These are phyloP conservation scores for Serendipita vermifera DNA, from an alignment of 768 basidiomycete genomes.

Conservation along the genomic window DNA sequence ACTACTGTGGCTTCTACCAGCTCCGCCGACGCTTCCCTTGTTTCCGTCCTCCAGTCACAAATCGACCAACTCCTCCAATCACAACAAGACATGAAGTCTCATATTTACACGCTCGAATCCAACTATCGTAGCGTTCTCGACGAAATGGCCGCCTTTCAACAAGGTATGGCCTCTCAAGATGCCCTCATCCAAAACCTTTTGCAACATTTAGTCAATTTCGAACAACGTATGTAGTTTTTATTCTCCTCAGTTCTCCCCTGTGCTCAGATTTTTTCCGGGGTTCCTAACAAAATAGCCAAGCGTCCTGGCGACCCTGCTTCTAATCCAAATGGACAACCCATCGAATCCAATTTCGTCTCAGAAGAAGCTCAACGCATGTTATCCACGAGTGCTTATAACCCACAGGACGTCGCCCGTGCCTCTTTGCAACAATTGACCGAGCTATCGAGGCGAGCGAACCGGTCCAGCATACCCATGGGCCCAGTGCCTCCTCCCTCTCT, in stretches of 20 bases:
- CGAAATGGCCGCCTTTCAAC: constrained; percentile 61
- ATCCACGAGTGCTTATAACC: constrained; percentile 30
- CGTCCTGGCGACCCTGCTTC: too few relatives aligned
- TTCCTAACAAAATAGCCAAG: too few relatives aligned
- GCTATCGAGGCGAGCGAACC: constrained; percentile 48
- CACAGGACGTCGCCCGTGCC: constrained; percentile 50
- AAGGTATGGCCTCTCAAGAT: constrained; percentile 73
- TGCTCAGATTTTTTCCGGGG: constrained; percentile 10
- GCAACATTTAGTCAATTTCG: constrained; percentile 64
- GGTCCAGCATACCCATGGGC: constrained; percentile 9
- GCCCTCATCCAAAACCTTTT: constrained; percentile 69
- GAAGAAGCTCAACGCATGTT: constrained; percentile 42
- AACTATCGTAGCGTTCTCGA: constrained; percentile 56
- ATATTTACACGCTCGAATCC: constrained; percentile 44
- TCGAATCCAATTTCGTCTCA: constrained; percentile 39
- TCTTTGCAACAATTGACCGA: constrained; percentile 70
- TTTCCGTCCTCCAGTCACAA: constrained; percentile 35
- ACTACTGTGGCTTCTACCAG: not conserved
- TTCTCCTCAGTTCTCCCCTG: constrained; percentile 14
- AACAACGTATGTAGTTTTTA: constrained; percentile 36
- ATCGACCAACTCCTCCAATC: constrained; percentile 35
- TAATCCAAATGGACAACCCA: too few relatives aligned
- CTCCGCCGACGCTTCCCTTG: constrained; percentile 14
- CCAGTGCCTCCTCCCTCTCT: constrained; percentile 6
- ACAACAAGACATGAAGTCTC: constrained; percentile 39